These are phyloP conservation scores for Ilyonectria destructans DNA, from an alignment of 2,329 filamentous ascomycete genomes.

Conservation along the genomic window DNA sequence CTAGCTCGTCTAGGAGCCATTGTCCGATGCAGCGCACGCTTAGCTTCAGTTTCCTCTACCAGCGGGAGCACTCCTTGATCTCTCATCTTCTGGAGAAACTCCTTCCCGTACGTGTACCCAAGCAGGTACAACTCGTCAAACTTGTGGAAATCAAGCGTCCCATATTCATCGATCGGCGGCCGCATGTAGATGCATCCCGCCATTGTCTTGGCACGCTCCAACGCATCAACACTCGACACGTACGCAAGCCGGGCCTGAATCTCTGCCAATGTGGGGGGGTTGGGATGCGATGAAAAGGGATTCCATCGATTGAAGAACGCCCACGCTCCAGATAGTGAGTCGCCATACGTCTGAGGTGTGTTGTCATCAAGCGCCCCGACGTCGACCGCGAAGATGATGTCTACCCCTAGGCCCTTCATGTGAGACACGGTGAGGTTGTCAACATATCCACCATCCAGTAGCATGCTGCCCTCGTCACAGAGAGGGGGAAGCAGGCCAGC, in stretches of 20 bases:
- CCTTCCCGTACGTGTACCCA: constrained; percentile 88
- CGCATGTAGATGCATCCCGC: constrained; percentile 97
- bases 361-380: constrained; percentile 94
- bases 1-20: constrained; percentile 86
- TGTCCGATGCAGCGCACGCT: constrained; percentile 82
- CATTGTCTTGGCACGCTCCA: constrained; percentile 93
- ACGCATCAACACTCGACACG: constrained; percentile 92
- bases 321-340: constrained; percentile 96
- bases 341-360: constrained; percentile 92
- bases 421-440: constrained; percentile 97
- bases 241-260: constrained; percentile 97
- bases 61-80: constrained; percentile 83
- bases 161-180: constrained; percentile 93
- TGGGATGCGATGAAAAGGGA: constrained; percentile 89
- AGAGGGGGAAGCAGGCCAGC: constrained; percentile 93
- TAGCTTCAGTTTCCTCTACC: constrained; percentile 82
- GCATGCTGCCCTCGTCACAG: constrained; percentile 97
- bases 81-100: constrained; percentile 83
- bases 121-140: constrained; percentile 97
- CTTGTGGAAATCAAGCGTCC: constrained; percentile 95
- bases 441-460: constrained; percentile 96
- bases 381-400: constrained; percentile 96
- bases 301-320: constrained; percentile 97
- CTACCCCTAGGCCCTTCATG: constrained; percentile 95
- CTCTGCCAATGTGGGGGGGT: constrained; percentile 94